These are phyloP conservation scores for Dentipellis fragilis DNA, from an alignment of 768 basidiomycete genomes.

Conservation along the genomic window DNA sequence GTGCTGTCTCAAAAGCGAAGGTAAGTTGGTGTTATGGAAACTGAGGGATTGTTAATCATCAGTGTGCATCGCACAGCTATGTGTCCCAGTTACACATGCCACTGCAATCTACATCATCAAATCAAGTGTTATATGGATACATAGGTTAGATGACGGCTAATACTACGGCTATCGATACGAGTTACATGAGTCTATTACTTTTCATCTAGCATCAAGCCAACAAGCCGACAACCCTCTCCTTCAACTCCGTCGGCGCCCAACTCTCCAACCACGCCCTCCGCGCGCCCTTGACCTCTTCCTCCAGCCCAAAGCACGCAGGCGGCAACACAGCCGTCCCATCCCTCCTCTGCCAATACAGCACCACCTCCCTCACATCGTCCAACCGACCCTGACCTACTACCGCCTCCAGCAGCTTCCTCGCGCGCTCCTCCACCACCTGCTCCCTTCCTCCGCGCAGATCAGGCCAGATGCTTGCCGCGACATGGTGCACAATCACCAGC, in stretches of 20 bases:
- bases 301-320: constrained; percentile 40
- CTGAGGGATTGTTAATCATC: no score
- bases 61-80: no score
- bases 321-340: constrained; percentile 30
- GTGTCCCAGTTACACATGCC: no score
- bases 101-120: no score
- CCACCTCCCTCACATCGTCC: constrained; percentile 41
- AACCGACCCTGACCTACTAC: constrained; percentile 40
- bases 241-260: constrained; percentile 12
- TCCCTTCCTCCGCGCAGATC: constrained; percentile 30
- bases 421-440: background rate
- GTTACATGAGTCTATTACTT: no score
- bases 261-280: constrained; percentile 16
- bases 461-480: constrained; percentile 67
- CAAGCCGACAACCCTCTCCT: constrained; percentile 15
- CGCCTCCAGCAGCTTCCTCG: constrained; percentile 17
- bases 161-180: no score
- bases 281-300: constrained; percentile 6
- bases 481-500: constrained; percentile 67
- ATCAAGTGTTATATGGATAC: no score
- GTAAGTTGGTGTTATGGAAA: no score
- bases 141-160: no score
- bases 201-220: constrained; percentile 2
- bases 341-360: constrained; percentile 43
- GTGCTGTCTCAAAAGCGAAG: no score